Percentiles rank a stretch among this genome's conserved stretches.
Evolutionary conservation across 176 grass and related monocot genomes (phyloP).

Genomic region (Areca catechu): DNA sequence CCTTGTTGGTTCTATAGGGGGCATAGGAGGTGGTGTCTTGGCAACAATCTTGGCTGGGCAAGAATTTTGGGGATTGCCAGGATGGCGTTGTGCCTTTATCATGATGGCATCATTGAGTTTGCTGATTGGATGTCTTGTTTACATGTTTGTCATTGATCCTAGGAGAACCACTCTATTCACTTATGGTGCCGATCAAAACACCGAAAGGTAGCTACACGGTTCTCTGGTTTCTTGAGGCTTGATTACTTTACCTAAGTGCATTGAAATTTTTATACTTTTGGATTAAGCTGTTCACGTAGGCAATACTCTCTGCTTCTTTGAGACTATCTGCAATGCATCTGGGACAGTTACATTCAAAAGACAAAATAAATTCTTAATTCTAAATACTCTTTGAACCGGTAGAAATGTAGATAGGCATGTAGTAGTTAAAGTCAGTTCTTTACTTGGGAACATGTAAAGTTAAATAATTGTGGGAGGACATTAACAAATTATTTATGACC

Average conservation of each 20-base stretch:
- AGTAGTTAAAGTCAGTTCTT: too few species aligned
- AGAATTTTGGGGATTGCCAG: constrained; percentile 62
- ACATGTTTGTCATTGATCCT: constrained; percentile 70
- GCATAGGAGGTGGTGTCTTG: constrained; percentile 76
- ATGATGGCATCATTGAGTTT: constrained; percentile 69
- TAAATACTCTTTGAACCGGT: too few species aligned
- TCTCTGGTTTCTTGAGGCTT: neutral
- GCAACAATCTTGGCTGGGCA: constrained; percentile 84
- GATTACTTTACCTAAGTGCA: neutral
- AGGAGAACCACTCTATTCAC: constrained; percentile 40
- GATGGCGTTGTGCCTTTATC: constrained; percentile 90
- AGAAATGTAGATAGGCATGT: too few species aligned
- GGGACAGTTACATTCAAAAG: too few species aligned
- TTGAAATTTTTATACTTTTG: too few species aligned
- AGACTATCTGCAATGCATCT: too few species aligned
- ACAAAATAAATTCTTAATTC: too few species aligned
- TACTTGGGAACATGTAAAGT: too few species aligned
- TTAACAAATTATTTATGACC: too few species aligned
- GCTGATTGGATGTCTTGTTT: constrained; percentile 69
- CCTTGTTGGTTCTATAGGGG: constrained; percentile 65
- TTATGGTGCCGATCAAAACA: constrained; percentile 36
- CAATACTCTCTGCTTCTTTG: too few species aligned
- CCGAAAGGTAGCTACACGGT: constrained; percentile 48
- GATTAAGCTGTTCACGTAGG: too few species aligned
- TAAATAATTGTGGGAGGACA: too few species aligned